phyloP scores from a whole-genome alignment of 108 stramenopile genomes.

The Skeletonema potamos region DNA sequence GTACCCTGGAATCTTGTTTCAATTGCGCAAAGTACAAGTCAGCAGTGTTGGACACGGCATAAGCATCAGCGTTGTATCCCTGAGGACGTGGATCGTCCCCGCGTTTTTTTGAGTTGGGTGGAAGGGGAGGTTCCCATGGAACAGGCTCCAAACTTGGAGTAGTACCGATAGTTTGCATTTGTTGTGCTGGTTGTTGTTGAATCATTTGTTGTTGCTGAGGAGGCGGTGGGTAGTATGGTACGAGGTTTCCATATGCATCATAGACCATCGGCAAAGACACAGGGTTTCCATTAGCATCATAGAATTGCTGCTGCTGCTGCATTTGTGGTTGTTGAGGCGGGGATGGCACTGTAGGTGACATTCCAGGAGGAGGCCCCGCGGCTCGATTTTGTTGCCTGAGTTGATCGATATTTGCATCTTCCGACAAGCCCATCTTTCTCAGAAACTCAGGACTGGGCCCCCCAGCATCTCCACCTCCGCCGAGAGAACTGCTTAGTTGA shows the following conservation, averaged over 20 bases:
- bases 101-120: conserved; percentile 16
- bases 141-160: background rate
- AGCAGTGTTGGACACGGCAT: conserved; percentile 73
- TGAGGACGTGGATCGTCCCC: conserved; percentile 32
- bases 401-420: background rate
- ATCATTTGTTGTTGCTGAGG: conserved; percentile 38
- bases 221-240: conserved; percentile 22
- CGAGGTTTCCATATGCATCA: conserved; percentile 36
- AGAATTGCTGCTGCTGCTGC: conserved; percentile 20
- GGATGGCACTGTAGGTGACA: background rate
- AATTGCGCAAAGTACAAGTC: conserved; percentile 88
- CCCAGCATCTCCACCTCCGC: conserved; percentile 51
- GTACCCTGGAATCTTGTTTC: conserved; percentile 78
- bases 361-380: background rate
- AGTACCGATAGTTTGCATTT: conserved; percentile 2
- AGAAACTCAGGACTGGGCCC: conserved; percentile 2
- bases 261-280: conserved; percentile 40
- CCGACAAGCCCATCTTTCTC: conserved; percentile 8
- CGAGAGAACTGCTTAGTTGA: background rate
- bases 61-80: conserved; percentile 70
- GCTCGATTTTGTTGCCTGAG: background rate
- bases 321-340: background rate
- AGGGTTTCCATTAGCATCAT: conserved; percentile 38
- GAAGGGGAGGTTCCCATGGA: conserved; percentile 29
- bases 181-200: conserved; percentile 27